Percentiles rank a stretch among this genome's conserved stretches.
phyloP scores from a whole-genome alignment of 352 stramenopile genomes.

The Blastocystis sp. region DNA sequence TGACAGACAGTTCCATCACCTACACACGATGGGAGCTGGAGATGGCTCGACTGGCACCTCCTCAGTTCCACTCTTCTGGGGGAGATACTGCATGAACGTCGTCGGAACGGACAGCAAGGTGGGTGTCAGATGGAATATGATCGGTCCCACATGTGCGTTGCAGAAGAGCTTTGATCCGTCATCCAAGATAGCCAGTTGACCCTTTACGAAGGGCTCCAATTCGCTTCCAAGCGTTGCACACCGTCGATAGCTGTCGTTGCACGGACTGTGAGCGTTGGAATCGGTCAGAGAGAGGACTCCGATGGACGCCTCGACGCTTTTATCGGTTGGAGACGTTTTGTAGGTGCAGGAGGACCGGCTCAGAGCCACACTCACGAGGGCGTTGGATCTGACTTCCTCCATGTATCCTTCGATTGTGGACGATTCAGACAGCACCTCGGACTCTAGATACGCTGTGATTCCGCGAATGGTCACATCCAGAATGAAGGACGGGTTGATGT shows the following conservation, averaged over 20 bases:
- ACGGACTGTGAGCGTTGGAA: neutral
- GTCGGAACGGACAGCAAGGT: constrained; percentile 15
- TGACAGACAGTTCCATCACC: too few relatives aligned
- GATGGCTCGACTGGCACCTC: too few relatives aligned
- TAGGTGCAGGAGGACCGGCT: neutral
- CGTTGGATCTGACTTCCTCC: neutral
- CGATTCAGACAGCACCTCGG: too few relatives aligned
- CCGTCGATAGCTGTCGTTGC: neutral
- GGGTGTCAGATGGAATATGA: neutral
- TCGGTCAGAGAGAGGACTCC: neutral
- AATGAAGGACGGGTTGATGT: neutral
- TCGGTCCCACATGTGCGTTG: neutral
- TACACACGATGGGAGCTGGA: too few relatives aligned
- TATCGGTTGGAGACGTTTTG: neutral
- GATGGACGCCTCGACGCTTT: neutral
- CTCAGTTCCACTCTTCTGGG: too few relatives aligned
- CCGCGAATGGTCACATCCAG: neutral
- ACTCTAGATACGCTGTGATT: neutral
- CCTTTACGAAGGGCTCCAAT: neutral
- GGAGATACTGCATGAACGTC: neutral
- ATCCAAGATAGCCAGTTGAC: neutral
- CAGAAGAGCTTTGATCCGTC: neutral
- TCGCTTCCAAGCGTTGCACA: neutral
- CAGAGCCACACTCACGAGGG: neutral
- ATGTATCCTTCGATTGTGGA: too few relatives aligned